These are phyloP conservation scores for Jatropha curcas DNA, from an alignment of 345 rosid species.

Conservation along the genomic window DNA sequence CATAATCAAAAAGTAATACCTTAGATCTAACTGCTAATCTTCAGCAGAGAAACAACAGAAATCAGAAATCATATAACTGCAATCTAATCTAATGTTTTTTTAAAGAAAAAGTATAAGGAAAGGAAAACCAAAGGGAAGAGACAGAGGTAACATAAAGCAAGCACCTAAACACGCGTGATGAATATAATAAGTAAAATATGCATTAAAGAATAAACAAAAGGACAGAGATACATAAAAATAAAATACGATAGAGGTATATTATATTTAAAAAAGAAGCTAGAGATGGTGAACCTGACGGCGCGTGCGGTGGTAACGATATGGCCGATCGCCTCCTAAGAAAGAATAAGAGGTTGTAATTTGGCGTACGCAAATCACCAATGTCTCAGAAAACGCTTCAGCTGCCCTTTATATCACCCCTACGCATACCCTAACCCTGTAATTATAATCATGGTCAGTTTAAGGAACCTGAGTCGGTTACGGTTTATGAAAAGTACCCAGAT, in stretches of 20 bases:
- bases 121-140: too few species aligned
- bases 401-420: background rate
- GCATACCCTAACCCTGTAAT: background rate
- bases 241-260: background rate
- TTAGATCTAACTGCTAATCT: background rate
- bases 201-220: background rate
- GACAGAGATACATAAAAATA: background rate
- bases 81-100: too few species aligned
- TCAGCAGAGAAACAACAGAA: too few species aligned
- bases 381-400: background rate
- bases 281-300: background rate
- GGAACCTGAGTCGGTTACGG: background rate
- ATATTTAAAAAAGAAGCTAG: background rate
- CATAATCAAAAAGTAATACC: too few species aligned
- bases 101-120: too few species aligned
- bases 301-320: background rate
- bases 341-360: conserved; percentile 3
- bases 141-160: too few species aligned
- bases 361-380: background rate
- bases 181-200: background rate
- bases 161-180: too few species aligned
- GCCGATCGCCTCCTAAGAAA: background rate
- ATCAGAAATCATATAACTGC: too few species aligned
- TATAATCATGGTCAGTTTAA: background rate
- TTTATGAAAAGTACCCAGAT: background rate